A percentile compares a stretch with the other conserved stretches of the same genome.
phyloP scores from a whole-genome alignment of 202 grass and related monocot genomes.

The Elaeis oleifera region DNA sequence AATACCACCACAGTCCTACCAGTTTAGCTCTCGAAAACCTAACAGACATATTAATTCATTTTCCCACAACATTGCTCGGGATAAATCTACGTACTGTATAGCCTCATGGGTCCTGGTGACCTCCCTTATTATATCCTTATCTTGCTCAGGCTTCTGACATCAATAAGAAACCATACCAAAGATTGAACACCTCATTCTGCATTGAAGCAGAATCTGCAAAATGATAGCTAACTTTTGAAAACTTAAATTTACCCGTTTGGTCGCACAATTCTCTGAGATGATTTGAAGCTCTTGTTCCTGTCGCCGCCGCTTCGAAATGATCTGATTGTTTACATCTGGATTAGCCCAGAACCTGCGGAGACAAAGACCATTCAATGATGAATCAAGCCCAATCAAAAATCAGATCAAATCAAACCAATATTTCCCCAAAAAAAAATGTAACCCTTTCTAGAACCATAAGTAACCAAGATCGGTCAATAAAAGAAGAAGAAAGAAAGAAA shows the following conservation, averaged over 20 bases:
- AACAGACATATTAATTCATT: neutral
- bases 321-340: neutral
- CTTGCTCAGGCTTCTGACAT: neutral
- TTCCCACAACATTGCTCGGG: too few relatives aligned
- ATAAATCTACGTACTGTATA: constrained; percentile 6
- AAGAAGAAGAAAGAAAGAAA: neutral
- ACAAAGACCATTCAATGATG: neutral
- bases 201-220: neutral
- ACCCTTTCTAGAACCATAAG: too few relatives aligned
- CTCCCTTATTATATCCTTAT: constrained; percentile 14
- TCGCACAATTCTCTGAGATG: constrained; percentile 4
- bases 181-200: neutral
- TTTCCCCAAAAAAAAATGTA: too few relatives aligned
- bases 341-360: neutral
- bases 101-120: constrained; percentile 15
- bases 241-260: constrained; percentile 1
- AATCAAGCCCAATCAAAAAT: too few relatives aligned
- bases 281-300: constrained; percentile 15
- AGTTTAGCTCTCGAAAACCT: neutral
- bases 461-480: neutral
- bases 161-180: neutral
- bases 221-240: neutral
- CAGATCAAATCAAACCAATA: too few relatives aligned
- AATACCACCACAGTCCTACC: neutral
- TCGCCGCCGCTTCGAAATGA: neutral